Base-by-base conservation (phyloP, 192 early-diverging fungal species). In the Linnemannia elongata region DNA sequence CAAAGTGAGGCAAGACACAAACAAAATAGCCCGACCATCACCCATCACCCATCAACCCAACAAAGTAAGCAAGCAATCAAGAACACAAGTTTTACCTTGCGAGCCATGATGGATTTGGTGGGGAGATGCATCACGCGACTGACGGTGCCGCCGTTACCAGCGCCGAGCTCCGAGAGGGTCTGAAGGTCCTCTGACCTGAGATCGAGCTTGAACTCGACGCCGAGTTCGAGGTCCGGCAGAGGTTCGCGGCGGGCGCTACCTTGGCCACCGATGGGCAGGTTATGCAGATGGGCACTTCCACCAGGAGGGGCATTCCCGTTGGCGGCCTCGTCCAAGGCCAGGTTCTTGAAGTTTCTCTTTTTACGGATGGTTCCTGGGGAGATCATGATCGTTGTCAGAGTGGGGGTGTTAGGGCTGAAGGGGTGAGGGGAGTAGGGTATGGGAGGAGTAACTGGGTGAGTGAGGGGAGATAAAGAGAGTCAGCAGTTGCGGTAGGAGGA, bases 101-200 rank as follows among this genome's bases (percentile, higher is more conserved):
- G 91, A 13, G 98, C 98, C 96, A 99, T 98, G 54, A 98, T 89
- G 47, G 94, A 96, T 45, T 93, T 92, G 75, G 97, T 97, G n/a
- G 97, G 96, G 72, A 92, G 88, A 83, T 99, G 97, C 79, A 93
- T 83, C 35, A 97, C 97, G 82, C 95, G 93, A 72, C 92, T 92
- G 39, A 99, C 98, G 3, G 96, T 95, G 10, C 98, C 98, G 33
- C 97, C 97, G 80, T 96, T 95, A 6, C 98, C 98, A n/a, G 95
- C 93, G 70, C 98, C 98, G 75, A 99, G 90, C 82, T 97, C 95
- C 78, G 94, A 88, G 24, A 97, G 80, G 0, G 93, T 89, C 44
- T 90, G 89, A 72, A 99, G 90, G 83, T 99, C 98, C 87, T 97
- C 96, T 55, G 92, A 88, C 76, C 94, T 92, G 80, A 97, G 83